Percentiles rank a stretch among this genome's conserved stretches.
phyloP scores from a whole-genome alignment of 78 protist genomes.

The Dictyostelium capitatum region DNA sequence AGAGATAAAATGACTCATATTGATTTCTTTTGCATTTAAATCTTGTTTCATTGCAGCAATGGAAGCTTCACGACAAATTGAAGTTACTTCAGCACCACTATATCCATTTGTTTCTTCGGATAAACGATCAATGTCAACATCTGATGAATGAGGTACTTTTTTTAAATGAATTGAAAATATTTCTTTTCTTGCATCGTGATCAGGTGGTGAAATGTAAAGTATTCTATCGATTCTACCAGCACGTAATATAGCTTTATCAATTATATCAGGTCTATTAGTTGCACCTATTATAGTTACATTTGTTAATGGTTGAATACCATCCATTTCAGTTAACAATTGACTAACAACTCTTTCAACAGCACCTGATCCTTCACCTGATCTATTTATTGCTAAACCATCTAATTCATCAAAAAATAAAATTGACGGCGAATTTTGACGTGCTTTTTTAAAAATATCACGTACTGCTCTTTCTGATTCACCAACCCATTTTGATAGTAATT shows the following conservation, averaged over 20 bases:
- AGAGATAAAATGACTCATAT: conserved; percentile 41
- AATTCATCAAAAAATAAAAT: conserved; percentile 94
- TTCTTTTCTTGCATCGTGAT: conserved; percentile 71
- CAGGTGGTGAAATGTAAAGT: conserved; percentile 92
- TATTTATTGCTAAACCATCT: conserved; percentile 91
- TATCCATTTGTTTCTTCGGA: conserved; percentile 82
- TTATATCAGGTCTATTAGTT: conserved; percentile 96
- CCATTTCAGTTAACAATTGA: conserved; percentile 96
- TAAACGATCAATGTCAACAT: conserved; percentile 63
- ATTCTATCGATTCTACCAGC: conserved; percentile 96
- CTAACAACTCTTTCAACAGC: conserved; percentile 93
- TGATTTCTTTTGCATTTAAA: conserved; percentile 22
- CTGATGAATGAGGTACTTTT: conserved; percentile 69
- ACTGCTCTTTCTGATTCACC: conserved; percentile 96
- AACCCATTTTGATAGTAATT: conserved; percentile 93
- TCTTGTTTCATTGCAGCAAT: conserved; percentile 87
- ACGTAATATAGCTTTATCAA: conserved; percentile 96
- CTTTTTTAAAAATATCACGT: conserved; percentile 91
- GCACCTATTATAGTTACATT: conserved; percentile 96
- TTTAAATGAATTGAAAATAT: conserved; percentile 77
- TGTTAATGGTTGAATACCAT: conserved; percentile 91
- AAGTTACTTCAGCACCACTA: conserved; percentile 97
- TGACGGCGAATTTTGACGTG: conserved; percentile 90
- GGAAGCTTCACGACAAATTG: conserved; percentile 95
- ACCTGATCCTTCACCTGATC: conserved; percentile 88